Percentiles rank a stretch among this genome's conserved stretches.
Evolutionary conservation across 129 eudicot genomes (phyloP).

Genomic region (Logfia minima): DNA sequence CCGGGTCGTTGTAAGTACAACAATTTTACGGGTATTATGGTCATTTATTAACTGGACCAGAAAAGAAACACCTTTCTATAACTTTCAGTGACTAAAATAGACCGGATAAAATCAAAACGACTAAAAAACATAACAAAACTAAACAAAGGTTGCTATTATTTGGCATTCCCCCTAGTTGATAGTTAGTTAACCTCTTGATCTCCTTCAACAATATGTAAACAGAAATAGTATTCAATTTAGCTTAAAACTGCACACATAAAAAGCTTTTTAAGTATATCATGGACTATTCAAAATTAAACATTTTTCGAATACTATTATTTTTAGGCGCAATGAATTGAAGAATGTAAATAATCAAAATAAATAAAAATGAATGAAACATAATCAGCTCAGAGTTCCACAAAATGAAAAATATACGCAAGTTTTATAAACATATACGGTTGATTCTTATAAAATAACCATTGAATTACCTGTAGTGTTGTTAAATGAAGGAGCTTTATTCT

Average conservation of each 20-base stretch:
- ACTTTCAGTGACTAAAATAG: background rate
- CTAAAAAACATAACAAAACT: background rate
- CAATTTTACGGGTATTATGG: background rate
- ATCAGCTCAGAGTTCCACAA: too few relatives aligned
- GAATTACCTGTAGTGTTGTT: conserved; percentile 13
- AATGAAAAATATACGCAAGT: background rate
- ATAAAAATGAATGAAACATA: too few relatives aligned
- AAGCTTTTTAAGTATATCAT: background rate
- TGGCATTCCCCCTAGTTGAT: background rate
- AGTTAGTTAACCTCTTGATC: background rate
- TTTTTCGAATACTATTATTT: too few relatives aligned
- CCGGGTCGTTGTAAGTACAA: too few relatives aligned
- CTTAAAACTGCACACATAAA: background rate
- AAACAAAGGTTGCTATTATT: background rate
- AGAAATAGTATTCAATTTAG: background rate
- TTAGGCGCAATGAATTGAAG: too few relatives aligned
- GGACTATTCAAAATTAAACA: too few relatives aligned
- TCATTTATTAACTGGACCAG: background rate
- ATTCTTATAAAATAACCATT: background rate
- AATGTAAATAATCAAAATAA: too few relatives aligned
- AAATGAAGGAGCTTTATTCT: conserved; percentile 5
- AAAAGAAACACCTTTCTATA: background rate
- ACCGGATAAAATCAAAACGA: background rate
- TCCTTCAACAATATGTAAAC: background rate
- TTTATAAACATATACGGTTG: background rate